Conservation (phyloP, 306 rosid species). For the Hylodesmum podocarpum region DNA sequence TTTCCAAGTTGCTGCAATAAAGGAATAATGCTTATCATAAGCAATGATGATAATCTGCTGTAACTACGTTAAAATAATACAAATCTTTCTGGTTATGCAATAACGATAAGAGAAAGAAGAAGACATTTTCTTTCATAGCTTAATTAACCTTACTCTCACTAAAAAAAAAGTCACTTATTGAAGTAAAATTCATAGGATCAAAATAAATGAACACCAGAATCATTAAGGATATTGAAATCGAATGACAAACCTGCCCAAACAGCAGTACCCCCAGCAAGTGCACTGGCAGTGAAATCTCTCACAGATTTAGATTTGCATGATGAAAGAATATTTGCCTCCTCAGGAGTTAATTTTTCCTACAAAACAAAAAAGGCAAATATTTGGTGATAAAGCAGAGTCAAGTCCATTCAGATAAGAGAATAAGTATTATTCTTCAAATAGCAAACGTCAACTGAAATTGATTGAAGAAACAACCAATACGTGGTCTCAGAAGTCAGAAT, state of each 20-base stretch:
- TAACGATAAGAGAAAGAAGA: background rate
- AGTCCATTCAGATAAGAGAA: background rate
- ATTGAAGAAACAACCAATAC: background rate
- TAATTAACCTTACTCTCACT: background rate
- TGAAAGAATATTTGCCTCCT: slow-evolving; percentile 42
- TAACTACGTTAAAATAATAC: background rate
- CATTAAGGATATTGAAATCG: background rate
- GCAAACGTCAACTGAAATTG: background rate
- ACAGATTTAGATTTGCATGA: slow-evolving; percentile 44
- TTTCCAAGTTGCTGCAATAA: slow-evolving; percentile 65
- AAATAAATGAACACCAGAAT: background rate
- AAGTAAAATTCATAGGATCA: background rate
- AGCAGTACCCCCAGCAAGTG: slow-evolving; percentile 42
- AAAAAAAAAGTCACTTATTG: background rate
- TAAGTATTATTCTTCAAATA: background rate
- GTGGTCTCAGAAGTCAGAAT: background rate
- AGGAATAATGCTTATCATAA: slow-evolving; percentile 27
- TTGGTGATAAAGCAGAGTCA: slow-evolving; percentile 9
- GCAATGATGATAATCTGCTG: background rate
- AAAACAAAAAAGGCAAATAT: background rate
- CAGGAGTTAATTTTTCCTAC: slow-evolving; percentile 44
- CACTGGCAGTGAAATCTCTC: slow-evolving; percentile 25
- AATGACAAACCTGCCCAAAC: slow-evolving; percentile 61
- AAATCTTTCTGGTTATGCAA: background rate
- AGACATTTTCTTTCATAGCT: background rate